Base-by-base conservation (phyloP, 1,284 basidiomycete genomes). In the Peniophora sp. region DNA sequence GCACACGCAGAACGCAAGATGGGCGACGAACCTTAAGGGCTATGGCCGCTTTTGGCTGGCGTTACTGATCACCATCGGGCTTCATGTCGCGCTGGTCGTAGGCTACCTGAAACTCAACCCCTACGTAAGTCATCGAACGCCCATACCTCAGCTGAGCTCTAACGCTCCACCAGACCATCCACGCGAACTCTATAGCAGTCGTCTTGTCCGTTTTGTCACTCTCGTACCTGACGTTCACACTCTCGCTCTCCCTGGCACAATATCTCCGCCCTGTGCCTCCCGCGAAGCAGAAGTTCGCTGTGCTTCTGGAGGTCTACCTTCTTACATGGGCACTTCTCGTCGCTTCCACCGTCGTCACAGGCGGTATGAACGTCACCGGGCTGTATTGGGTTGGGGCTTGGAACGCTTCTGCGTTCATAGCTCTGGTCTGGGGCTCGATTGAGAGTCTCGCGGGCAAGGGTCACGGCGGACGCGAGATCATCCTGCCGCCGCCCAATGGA, bases 1-100 rank as follows among this genome's bases (percentile, higher is more conserved):
- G 11, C 17, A 20, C 32, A 27, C 2, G 5, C 36, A n/a, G 8
- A 27, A 23, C 23, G 27, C 22, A 35, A 41, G 41, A 36, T 54
- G 27, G 47, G 10, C 56, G 3, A 55, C 54, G n/a, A 48, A 50
- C 3, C n/a, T 62, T 2, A 52, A 64, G 27, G 64, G 65, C 14
- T 68, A 64, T 59, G 62, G 62, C 8, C 79, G 79, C 50, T 83
- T 87, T 58, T 85, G 81, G 78, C 57, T 81, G 2, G 73, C 79
- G 1, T 57, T 85, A 24, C 49, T 72, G 2, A 53, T 82, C 17
- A 67, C 71, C 2, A 56, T 73, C 3, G 71, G 65, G 6, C 58
- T 74, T 3, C 77, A 85, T 53, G 67, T 66, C 2, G 68, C 69
- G 1, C 64, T 87, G 9, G 67, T 79, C 1, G 60, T 69, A 41